These are phyloP conservation scores for Cercospora sesami DNA, from an alignment of 2,329 filamentous ascomycete genomes.

Conservation along the genomic window DNA sequence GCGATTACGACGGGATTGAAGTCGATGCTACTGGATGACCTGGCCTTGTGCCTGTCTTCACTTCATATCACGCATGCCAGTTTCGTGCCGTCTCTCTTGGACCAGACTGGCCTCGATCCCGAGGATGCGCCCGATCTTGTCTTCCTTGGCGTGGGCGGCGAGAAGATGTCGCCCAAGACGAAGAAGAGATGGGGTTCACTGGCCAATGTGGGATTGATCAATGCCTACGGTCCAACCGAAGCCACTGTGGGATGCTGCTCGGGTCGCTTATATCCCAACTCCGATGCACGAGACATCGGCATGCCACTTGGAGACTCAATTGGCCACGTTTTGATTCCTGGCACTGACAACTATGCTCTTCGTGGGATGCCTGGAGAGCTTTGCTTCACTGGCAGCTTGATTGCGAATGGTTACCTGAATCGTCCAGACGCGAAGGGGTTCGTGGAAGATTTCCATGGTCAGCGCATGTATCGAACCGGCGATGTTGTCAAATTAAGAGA, in stretches of 20 bases:
- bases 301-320: slow-evolving; percentile 22
- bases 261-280: slow-evolving; percentile 15
- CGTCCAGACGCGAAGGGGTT: slow-evolving; percentile 24
- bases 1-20: slow-evolving; percentile 18
- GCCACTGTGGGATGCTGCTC: slow-evolving; percentile 21
- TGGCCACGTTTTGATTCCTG: slow-evolving; percentile 22
- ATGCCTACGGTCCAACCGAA: slow-evolving; percentile 28
- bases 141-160: slow-evolving; percentile 23
- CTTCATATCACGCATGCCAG: slow-evolving; percentile 20
- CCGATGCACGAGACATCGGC: slow-evolving; percentile 19
- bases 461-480: slow-evolving; percentile 27
- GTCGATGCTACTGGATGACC: slow-evolving; percentile 21
- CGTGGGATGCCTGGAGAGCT: slow-evolving; percentile 25
- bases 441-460: slow-evolving; percentile 15
- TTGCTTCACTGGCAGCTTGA: slow-evolving; percentile 24
- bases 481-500: slow-evolving; percentile 41
- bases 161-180: slow-evolving; percentile 27
- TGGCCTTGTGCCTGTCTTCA: slow-evolving; percentile 15
- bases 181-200: slow-evolving; percentile 24
- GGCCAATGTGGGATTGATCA: slow-evolving; percentile 21
- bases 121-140: slow-evolving; percentile 21
- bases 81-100: slow-evolving; percentile 21
- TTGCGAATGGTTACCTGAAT: slow-evolving; percentile 26
- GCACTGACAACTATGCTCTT: slow-evolving; percentile 16
- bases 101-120: slow-evolving; percentile 21